Base-by-base conservation (phyloP, 495 filamentous ascomycete species). In the Massariosphaeria phaeospora region DNA sequence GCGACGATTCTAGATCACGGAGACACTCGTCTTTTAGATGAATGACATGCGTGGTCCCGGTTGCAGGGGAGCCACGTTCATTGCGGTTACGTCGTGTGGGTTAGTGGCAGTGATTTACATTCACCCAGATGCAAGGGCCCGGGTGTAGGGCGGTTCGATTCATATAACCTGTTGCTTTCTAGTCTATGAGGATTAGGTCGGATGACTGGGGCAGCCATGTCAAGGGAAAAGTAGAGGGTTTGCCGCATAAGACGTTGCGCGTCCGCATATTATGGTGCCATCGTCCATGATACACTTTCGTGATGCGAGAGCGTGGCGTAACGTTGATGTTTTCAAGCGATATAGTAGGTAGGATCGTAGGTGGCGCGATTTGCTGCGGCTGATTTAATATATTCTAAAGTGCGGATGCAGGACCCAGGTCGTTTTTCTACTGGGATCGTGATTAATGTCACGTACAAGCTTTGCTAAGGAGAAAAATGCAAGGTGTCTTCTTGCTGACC, bases 21-120 rank as follows among this genome's bases (percentile, higher is more conserved):
- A 29, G 36, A 17, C 23, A 44, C n/a, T n/a, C n/a, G n/a, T n/a
- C n/a, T n/a, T n/a, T n/a, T n/a, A n/a, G n/a, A n/a, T n/a, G n/a
- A n/a, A n/a, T n/a, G n/a, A n/a, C n/a, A n/a, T n/a, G n/a, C n/a
- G n/a, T n/a, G n/a, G n/a, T n/a, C 13, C 12, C 54, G 30, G 46
- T 29, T 11, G 54, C 54, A 38, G 33, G 54, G 54, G 25, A 36
- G 54, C 54, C 54, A 57, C 54, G 38, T 57, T 50, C 21, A 38
- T 36, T 25, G 50, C 12, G 10, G n/a, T 7, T 15, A 18, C n/a
- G 34, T 18, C 25, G n/a, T 25, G n/a, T 12, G 44, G 50, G 31
- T 53, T 45, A 40, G 50, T 27, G n/a, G 29, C 50, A 40, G 50
- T 35, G 3, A 44, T 45, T 44, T 45, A n/a, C 29, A 52, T 52